A percentile compares a stretch with the other conserved stretches of the same genome.
These are phyloP conservation scores for Phyllosticta citrichinensis DNA, from an alignment of 2,329 filamentous ascomycete species.

Conservation along the genomic window DNA sequence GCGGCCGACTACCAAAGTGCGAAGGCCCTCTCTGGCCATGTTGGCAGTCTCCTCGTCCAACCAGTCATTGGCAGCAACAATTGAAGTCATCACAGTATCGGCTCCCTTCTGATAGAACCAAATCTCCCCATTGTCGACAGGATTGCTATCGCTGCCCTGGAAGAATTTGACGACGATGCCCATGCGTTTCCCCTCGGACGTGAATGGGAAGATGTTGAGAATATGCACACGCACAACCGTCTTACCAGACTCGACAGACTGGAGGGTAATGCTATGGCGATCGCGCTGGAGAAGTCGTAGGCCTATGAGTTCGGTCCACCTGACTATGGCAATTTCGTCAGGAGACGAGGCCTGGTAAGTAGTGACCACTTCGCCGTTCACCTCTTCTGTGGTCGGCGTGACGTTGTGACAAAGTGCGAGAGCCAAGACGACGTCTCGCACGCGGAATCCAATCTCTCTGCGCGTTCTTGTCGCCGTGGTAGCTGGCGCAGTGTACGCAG, in stretches of 20 bases:
- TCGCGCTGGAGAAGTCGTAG: conserved; percentile 77
- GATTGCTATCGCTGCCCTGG: conserved; percentile 27
- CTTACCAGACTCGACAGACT: conserved; percentile 63
- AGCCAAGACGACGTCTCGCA: conserved; percentile 85
- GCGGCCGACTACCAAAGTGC: conserved; percentile 89
- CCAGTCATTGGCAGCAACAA: conserved; percentile 95
- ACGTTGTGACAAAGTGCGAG: conserved; percentile 95
- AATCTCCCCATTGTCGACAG: conserved; percentile 59
- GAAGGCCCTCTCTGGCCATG: conserved; percentile 92
- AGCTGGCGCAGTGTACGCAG: conserved; percentile 52
- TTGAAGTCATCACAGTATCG: conserved; percentile 94
- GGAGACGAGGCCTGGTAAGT: conserved; percentile 95
- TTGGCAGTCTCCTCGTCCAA: conserved; percentile 98
- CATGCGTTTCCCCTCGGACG: conserved; percentile 96
- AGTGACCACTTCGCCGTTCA: conserved; percentile 64
- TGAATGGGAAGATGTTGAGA: conserved; percentile 93
- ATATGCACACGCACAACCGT: conserved; percentile 77
- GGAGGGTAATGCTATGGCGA: conserved; percentile 72
- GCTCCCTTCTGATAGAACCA: conserved; percentile 99
- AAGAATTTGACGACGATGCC: conserved; percentile 88
- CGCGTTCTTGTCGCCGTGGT: conserved; percentile 68
- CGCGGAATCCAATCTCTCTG: conserved; percentile 85
- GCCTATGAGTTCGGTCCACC: conserved; percentile 88
- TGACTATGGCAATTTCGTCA: conserved; percentile 95
- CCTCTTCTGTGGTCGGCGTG: conserved; percentile 79